phyloP scores from a whole-genome alignment of 352 stramenopile genomes.

The Thalassiosira mediterranea region DNA sequence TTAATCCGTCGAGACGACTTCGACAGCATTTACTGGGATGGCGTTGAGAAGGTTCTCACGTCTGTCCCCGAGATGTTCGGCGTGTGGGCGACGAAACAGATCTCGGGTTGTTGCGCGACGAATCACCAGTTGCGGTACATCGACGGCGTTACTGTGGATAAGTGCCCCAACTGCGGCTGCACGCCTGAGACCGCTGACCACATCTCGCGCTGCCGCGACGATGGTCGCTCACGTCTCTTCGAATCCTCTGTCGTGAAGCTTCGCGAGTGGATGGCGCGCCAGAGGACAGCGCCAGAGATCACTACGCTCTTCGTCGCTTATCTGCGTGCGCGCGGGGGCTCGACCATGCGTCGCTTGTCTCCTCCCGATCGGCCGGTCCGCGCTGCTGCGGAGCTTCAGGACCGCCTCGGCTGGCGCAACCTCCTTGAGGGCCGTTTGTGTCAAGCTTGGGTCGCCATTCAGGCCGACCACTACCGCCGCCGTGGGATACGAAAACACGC shows the following conservation, averaged over 20 bases:
- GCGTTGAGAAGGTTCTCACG: slow-evolving; percentile 5
- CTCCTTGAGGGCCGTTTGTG: slow-evolving; percentile 35
- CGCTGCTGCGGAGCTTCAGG: background rate
- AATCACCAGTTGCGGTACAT: slow-evolving; percentile 23
- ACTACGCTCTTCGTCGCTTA: slow-evolving; percentile 5
- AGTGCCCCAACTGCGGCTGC: slow-evolving; percentile 29
- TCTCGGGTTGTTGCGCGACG: slow-evolving; percentile 32
- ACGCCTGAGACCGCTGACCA: slow-evolving; percentile 20
- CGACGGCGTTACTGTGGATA: slow-evolving; percentile 2
- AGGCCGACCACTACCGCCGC: no score
- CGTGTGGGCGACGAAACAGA: slow-evolving; percentile 20
- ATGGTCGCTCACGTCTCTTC: slow-evolving; percentile 9
- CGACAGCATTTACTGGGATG: slow-evolving; percentile 26
- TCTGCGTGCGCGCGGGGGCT: background rate
- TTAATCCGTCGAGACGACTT: slow-evolving; percentile 19
- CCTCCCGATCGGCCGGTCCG: background rate
- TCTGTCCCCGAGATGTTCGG: slow-evolving; percentile 16
- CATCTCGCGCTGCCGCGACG: slow-evolving; percentile 30
- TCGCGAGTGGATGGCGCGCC: slow-evolving; percentile 2
- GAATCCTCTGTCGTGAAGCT: slow-evolving; percentile 5
- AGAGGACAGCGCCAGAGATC: background rate
- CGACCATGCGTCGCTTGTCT: background rate
- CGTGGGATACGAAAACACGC: background rate
- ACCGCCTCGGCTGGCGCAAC: slow-evolving; percentile 23
- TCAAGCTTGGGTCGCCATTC: background rate